Conservation (phyloP, 805 yeast species). For the Phaffomyces opuntiae region DNA sequence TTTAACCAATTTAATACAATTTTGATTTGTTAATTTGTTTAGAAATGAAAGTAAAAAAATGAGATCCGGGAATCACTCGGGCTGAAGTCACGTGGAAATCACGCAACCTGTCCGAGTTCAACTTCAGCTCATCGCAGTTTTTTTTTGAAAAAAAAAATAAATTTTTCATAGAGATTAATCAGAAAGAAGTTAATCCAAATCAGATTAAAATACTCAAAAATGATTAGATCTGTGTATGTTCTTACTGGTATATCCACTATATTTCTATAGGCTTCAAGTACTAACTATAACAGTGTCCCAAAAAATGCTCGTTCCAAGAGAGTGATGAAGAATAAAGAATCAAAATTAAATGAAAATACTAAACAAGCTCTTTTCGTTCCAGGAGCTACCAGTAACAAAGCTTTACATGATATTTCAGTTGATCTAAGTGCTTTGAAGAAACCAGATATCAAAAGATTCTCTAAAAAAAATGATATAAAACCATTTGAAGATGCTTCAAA, state of each 20-base stretch:
- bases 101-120: neutral
- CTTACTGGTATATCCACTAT: neutral
- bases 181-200: neutral
- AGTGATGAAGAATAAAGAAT: conserved; percentile 81
- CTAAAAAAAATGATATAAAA: conserved; percentile 78
- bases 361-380: conserved; percentile 89
- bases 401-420: conserved; percentile 81
- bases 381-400: conserved; percentile 72
- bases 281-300: conserved; percentile 50
- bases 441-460: conserved; percentile 82
- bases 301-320: conserved; percentile 94
- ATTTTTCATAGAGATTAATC: neutral
- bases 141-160: neutral
- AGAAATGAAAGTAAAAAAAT: neutral
- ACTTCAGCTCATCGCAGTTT: conserved; percentile 5
- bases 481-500: conserved; percentile 89
- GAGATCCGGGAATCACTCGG: neutral
- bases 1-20: no score
- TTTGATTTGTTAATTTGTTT: conserved; percentile 4
- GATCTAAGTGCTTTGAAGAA: conserved; percentile 87
- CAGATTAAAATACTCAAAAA: neutral
- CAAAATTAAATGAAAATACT: conserved; percentile 83
- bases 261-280: neutral
- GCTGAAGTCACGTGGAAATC: neutral
- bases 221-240: conserved; percentile 10